phyloP scores from a whole-genome alignment of 2,329 filamentous ascomycete genomes.

The Pseudocercospora pini-densiflorae region DNA sequence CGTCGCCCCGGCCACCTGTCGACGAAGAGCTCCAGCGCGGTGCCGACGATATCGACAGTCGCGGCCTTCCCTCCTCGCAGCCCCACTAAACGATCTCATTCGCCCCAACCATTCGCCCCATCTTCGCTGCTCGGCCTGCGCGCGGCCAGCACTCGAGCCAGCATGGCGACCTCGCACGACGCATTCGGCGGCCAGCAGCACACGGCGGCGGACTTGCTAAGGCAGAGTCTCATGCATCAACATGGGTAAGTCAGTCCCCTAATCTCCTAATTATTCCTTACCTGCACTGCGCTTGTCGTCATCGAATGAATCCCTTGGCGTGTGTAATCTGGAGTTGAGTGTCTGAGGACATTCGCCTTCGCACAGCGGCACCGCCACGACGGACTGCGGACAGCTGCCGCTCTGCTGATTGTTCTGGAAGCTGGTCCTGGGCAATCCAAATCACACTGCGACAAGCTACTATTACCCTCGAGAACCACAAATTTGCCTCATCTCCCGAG shows the following conservation, averaged over 20 bases:
- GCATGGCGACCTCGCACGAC: conserved; percentile 46
- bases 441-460: not conserved
- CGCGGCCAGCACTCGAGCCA: conserved; percentile 37
- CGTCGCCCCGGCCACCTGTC: conserved; percentile 36
- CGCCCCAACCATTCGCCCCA: conserved; percentile 20
- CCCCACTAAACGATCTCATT: conserved; percentile 14
- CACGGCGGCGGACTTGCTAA: conserved; percentile 61
- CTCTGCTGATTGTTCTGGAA: conserved; percentile 11
- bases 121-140: conserved; percentile 20
- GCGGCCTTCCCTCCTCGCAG: conserved; percentile 16
- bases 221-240: conserved; percentile 58
- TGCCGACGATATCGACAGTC: conserved; percentile 49
- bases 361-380: conserved; percentile 1
- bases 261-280: conserved; percentile 30
- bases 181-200: conserved; percentile 37
- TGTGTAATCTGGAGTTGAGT: conserved; percentile 11
- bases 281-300: conserved; percentile 14
- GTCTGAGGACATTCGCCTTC: not conserved
- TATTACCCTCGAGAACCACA: not conserved
- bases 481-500: conserved; percentile 12
- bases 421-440: conserved; percentile 1
- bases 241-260: conserved; percentile 51
- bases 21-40: conserved; percentile 48
- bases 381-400: not conserved
- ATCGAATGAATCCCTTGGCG: conserved; percentile 22